Percentiles rank a stretch among this genome's conserved stretches.
These are phyloP conservation scores for Annona cherimola DNA, from an alignment of 164 flowering plant species.

Conservation along the genomic window DNA sequence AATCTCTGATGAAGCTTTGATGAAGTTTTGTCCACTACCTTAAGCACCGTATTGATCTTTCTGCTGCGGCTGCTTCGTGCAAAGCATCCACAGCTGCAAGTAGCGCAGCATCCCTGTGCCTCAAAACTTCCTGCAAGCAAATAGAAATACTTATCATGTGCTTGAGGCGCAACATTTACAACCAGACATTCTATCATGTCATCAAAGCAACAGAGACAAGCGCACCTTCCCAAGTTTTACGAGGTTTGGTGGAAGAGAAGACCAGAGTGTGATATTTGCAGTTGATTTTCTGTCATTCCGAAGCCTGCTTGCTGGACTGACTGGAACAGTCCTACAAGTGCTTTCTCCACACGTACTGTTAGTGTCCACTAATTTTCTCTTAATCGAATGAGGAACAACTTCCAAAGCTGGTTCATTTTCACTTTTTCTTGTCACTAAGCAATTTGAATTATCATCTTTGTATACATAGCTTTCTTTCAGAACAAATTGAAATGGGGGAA, in stretches of 20 bases:
- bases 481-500: slow-evolving; percentile 21
- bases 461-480: slow-evolving; percentile 24
- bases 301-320: slow-evolving; percentile 7
- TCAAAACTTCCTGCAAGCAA: slow-evolving; percentile 46
- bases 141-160: not conserved
- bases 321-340: slow-evolving; percentile 7
- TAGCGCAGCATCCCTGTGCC: slow-evolving; percentile 50
- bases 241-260: slow-evolving; percentile 39
- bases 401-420: slow-evolving; percentile 13
- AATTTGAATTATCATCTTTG: slow-evolving; percentile 25
- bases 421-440: slow-evolving; percentile 22
- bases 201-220: not conserved
- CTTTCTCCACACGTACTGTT: slow-evolving; percentile 12
- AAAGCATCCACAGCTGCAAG: slow-evolving; percentile 62
- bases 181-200: not conserved
- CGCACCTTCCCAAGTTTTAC: slow-evolving; percentile 47
- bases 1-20: no score
- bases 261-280: slow-evolving; percentile 32
- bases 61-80: slow-evolving; percentile 66
- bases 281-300: slow-evolving; percentile 18
- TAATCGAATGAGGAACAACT: slow-evolving; percentile 20
- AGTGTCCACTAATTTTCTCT: slow-evolving; percentile 13
- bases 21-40: slow-evolving; percentile 26
- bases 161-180: not conserved
- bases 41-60: slow-evolving; percentile 55